These are phyloP conservation scores for Aspergillus sergii DNA, from an alignment of 2,329 filamentous ascomycete genomes.

Conservation along the genomic window DNA sequence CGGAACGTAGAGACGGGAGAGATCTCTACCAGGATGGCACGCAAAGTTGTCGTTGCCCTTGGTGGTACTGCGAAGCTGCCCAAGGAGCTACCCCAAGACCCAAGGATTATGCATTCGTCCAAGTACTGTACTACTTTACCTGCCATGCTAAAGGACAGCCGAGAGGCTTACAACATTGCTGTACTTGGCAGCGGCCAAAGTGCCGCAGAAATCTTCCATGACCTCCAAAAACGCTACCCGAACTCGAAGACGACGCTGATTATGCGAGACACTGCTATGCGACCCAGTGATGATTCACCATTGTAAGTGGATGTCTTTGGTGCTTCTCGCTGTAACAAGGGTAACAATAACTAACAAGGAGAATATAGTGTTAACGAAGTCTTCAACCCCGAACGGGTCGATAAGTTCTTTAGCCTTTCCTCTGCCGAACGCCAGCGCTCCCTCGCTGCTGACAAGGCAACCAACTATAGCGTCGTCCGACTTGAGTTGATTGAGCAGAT, in stretches of 20 bases:
- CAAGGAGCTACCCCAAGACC: conserved; percentile 66
- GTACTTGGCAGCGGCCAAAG: conserved; percentile 90
- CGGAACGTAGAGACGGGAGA: conserved; percentile 57
- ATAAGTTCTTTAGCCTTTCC: conserved; percentile 71
- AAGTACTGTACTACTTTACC: conserved; percentile 65
- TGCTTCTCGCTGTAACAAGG: conserved; percentile 1
- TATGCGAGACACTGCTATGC: conserved; percentile 80
- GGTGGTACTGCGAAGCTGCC: conserved; percentile 73
- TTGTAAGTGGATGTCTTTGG: conserved; percentile 64
- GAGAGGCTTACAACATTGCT: conserved; percentile 68
- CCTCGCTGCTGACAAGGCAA: conserved; percentile 73
- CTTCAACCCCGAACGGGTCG: conserved; percentile 86
- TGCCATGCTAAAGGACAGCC: conserved; percentile 40
- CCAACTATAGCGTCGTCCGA: conserved; percentile 93
- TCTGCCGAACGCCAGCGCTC: conserved; percentile 62
- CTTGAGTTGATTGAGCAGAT: conserved; percentile 87
- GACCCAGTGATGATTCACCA: conserved; percentile 91
- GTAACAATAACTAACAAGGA: conserved; percentile 7
- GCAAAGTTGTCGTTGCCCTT: conserved; percentile 64
- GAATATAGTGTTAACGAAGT: conserved; percentile 85
- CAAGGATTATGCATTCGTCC: conserved; percentile 83
- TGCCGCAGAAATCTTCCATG: conserved; percentile 93
- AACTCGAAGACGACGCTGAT: conserved; percentile 76
- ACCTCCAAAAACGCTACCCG: conserved; percentile 79
- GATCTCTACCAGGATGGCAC: conserved; percentile 42